A percentile compares a stretch with the other conserved stretches of the same genome.
These are phyloP conservation scores for Solanum pennellii DNA, from an alignment of 257 asterid genomes.

Conservation along the genomic window DNA sequence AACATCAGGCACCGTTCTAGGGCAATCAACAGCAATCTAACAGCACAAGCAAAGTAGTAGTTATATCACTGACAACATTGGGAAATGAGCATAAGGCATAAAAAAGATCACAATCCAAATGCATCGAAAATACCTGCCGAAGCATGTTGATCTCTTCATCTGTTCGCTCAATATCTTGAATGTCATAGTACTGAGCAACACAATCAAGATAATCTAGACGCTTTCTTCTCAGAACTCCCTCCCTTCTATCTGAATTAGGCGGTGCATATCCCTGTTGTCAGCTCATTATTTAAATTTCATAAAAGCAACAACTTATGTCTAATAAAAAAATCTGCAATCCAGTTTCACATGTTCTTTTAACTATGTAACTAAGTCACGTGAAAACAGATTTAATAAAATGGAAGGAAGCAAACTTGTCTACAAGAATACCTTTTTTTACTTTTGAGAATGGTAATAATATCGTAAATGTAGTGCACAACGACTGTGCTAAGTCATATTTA, in stretches of 20 bases:
- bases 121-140: slow-evolving; percentile 57
- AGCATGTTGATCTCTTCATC: slow-evolving; percentile 96
- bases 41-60: slow-evolving; percentile 5
- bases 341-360: not conserved
- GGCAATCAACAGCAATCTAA: slow-evolving; percentile 94
- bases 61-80: not conserved
- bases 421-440: not conserved
- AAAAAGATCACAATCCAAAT: not conserved
- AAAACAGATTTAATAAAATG: not conserved
- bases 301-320: slow-evolving; percentile 11
- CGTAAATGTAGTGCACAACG: not conserved
- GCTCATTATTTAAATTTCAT: slow-evolving; percentile 46
- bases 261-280: slow-evolving; percentile 99
- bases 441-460: not conserved
- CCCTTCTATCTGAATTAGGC: slow-evolving; percentile 99
- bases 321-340: not conserved
- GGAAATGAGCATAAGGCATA: not conserved
- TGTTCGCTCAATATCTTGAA: slow-evolving; percentile 78
- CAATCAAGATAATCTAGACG: slow-evolving; percentile 92
- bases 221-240: slow-evolving; percentile 82
- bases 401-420: not conserved
- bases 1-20: slow-evolving; percentile 95
- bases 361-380: not conserved
- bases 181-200: slow-evolving; percentile 81
- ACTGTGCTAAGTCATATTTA: not conserved